Evolutionary conservation across 805 yeast species (phyloP).

Genomic region (Candida xyloterini): DNA sequence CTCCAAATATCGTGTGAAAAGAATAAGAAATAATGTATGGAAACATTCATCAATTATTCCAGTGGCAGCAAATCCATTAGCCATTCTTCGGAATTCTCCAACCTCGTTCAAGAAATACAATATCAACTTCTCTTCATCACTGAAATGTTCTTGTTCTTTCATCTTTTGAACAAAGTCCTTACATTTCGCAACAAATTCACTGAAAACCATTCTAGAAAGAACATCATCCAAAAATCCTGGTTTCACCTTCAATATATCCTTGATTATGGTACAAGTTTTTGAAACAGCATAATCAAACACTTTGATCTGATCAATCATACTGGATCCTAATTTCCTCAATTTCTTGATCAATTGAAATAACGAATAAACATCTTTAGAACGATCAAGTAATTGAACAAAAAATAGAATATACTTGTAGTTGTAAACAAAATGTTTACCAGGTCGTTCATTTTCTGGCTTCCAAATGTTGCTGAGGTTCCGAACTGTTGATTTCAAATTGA

Average conservation of each 20-base stretch:
- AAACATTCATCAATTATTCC: slow-evolving; percentile 71
- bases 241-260: slow-evolving; percentile 42
- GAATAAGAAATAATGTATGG: slow-evolving; percentile 54
- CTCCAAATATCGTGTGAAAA: slow-evolving; percentile 35
- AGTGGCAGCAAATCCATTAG: slow-evolving; percentile 80
- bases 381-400: slow-evolving; percentile 53
- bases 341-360: slow-evolving; percentile 64
- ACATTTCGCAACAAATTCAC: slow-evolving; percentile 41
- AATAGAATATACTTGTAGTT: slow-evolving; percentile 66
- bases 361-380: slow-evolving; percentile 53
- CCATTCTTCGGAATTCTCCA: slow-evolving; percentile 63
- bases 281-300: slow-evolving; percentile 67
- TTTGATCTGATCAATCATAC: slow-evolving; percentile 61
- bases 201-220: slow-evolving; percentile 43
- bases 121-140: slow-evolving; percentile 37
- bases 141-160: slow-evolving; percentile 29
- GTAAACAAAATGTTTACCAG: slow-evolving; percentile 89
- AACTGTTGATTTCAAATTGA: slow-evolving; percentile 62
- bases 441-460: slow-evolving; percentile 89
- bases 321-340: slow-evolving; percentile 72
- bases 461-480: slow-evolving; percentile 81
- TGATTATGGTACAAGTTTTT: slow-evolving; percentile 48
- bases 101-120: slow-evolving; percentile 48
- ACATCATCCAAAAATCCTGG: slow-evolving; percentile 50
- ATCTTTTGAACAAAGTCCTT: slow-evolving; percentile 31